Evolutionary conservation across 2,329 filamentous ascomycete genomes (phyloP).

Genomic region (Pseudogymnoascus sp.): DNA sequence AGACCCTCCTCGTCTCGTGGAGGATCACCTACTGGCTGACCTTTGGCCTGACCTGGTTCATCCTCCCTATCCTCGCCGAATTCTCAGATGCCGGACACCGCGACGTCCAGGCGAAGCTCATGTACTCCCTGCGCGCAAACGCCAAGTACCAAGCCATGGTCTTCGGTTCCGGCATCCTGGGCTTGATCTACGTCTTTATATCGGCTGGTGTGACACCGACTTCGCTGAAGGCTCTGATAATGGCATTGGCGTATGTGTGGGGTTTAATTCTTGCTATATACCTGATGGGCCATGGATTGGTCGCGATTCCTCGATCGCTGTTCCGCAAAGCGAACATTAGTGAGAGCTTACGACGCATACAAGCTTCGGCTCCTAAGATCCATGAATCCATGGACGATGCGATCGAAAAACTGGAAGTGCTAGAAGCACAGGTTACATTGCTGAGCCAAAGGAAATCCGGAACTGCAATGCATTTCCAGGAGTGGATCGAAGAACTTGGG

Average conservation of each 20-base stretch:
- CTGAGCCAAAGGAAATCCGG: slow-evolving; percentile 75
- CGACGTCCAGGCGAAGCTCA: slow-evolving; percentile 69
- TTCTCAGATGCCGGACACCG: slow-evolving; percentile 92
- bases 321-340: slow-evolving; percentile 74
- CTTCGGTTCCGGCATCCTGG: slow-evolving; percentile 60
- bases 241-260: slow-evolving; percentile 94
- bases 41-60: slow-evolving; percentile 88
- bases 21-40: slow-evolving; percentile 96
- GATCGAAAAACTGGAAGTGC: slow-evolving; percentile 66
- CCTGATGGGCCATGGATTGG: slow-evolving; percentile 93
- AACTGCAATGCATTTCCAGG: slow-evolving; percentile 65
- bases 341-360: slow-evolving; percentile 64
- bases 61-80: slow-evolving; percentile 86
- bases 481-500: slow-evolving; percentile 93
- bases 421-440: slow-evolving; percentile 74
- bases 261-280: slow-evolving; percentile 88
- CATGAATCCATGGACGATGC: slow-evolving; percentile 87
- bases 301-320: slow-evolving; percentile 77
- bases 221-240: slow-evolving; percentile 74
- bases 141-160: slow-evolving; percentile 81
- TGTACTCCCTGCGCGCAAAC: slow-evolving; percentile 82
- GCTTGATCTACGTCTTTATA: slow-evolving; percentile 75
- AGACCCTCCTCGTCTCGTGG: slow-evolving; percentile 80
- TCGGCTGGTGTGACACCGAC: slow-evolving; percentile 65
- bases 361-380: slow-evolving; percentile 69